These are phyloP conservation scores for Linum lewisii DNA, from an alignment of 345 rosid species.

Conservation along the genomic window DNA sequence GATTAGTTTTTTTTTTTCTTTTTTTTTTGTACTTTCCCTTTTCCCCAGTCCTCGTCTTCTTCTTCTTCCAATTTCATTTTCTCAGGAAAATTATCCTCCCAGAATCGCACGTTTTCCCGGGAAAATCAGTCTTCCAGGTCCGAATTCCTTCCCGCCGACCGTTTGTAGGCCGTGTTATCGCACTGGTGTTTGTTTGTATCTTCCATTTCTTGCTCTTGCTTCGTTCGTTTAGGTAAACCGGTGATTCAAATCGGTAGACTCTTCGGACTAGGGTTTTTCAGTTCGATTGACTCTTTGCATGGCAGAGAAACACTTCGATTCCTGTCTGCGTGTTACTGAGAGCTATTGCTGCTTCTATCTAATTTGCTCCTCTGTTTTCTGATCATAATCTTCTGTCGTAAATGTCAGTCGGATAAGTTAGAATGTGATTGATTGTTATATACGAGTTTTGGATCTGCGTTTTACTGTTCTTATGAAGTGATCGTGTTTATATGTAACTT, in stretches of 20 bases:
- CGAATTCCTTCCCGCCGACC: background rate
- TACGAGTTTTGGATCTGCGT: background rate
- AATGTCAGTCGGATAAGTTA: too few species aligned
- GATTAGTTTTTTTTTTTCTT: conserved; percentile 4
- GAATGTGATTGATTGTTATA: too few species aligned
- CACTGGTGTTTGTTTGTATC: too few species aligned
- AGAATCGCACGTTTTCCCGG: background rate
- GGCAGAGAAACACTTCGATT: background rate
- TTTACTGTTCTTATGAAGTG: background rate
- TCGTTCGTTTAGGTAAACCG: background rate
- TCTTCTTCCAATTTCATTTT: background rate
- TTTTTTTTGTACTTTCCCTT: background rate
- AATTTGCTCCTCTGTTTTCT: background rate
- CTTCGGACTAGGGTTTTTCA: background rate
- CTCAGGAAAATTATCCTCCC: background rate
- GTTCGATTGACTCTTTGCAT: background rate
- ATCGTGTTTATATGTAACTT: too few species aligned
- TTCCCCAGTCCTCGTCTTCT: background rate
- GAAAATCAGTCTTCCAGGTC: background rate
- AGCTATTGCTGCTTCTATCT: background rate
- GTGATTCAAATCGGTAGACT: background rate
- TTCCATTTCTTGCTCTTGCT: background rate
- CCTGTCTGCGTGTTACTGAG: background rate
- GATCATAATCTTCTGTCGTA: background rate
- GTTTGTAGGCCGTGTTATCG: background rate